phyloP scores from a whole-genome alignment of 2,329 filamentous ascomycete genomes.

The Tolypocladium endophyticum region DNA sequence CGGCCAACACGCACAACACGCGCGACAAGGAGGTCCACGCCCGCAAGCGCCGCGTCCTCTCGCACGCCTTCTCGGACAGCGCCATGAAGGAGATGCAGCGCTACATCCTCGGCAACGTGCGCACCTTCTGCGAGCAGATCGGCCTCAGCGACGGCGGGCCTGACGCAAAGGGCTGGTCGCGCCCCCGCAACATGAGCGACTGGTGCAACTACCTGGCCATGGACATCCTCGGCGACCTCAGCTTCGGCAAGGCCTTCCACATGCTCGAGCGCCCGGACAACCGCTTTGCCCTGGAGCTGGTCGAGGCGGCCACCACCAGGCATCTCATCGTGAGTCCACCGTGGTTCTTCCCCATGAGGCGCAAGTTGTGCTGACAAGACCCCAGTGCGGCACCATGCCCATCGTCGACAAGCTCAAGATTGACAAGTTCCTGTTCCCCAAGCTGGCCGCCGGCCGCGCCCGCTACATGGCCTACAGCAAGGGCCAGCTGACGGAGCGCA shows the following conservation, averaged over 20 bases:
- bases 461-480: constrained; percentile 64
- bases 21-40: constrained; percentile 60
- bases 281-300: constrained; percentile 55
- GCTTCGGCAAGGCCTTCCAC: constrained; percentile 52
- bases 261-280: constrained; percentile 51
- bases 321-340: constrained; percentile 54
- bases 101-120: constrained; percentile 54
- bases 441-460: constrained; percentile 54
- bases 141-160: constrained; percentile 28
- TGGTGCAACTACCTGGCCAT: constrained; percentile 54
- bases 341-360: background rate
- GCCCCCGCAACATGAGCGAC: constrained; percentile 50
- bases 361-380: background rate
- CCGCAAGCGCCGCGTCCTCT: constrained; percentile 59
- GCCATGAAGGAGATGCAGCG: constrained; percentile 59
- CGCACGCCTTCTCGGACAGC: constrained; percentile 59
- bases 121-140: constrained; percentile 54
- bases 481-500: constrained; percentile 54
- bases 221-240: constrained; percentile 51
- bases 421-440: constrained; percentile 57
- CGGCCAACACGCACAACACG: constrained; percentile 62
- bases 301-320: constrained; percentile 56
- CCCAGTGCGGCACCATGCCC: constrained; percentile 61
- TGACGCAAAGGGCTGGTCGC: constrained; percentile 45
- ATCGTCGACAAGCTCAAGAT: constrained; percentile 55